Evolutionary conservation across 2,329 filamentous ascomycete species (phyloP), one percentile per base, ranked within the genome.

Genomic region (Catunica adiposa): DNA sequence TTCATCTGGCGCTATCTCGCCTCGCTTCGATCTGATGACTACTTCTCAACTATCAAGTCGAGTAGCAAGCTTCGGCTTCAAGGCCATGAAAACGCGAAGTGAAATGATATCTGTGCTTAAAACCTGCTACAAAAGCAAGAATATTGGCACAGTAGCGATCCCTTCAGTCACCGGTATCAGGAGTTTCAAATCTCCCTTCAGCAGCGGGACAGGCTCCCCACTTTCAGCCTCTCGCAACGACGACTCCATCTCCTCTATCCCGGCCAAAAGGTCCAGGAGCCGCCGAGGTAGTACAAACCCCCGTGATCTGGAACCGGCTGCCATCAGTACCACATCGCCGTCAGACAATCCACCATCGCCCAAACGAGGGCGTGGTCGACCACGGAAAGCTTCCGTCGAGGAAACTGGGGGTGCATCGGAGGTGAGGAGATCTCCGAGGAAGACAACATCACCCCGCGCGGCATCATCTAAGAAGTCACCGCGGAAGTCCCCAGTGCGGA

Each of bases 71-170:
- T 88, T 80, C 62, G 83, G 83, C 0, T 89, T 89, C 67, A 89
- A 89, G 63, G 71, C 81, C 1, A 70, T 89, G 29, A 86, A 82
- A 64, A 78, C 72, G 56, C 75, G 85, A 17, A 72, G 75, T 51
- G 78, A 79, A 7, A 87, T 86, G 82, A 80, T 89, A 59, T 71
- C 78, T 1, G 66, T 88, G 9, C 69, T 89, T 11, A 71, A 84
- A 53, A 77, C 80, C 62, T 89, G 86, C 65, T 89, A 84, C 83
- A 68, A 76, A 60, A 80, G 79, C 63, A 34, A 34, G 11, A 68
- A 73, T 20, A 62, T 51, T 14, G n/a, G 25, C 3, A n/a, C 54
- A n/a, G 17, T 17, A 8, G 5, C 17, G 3, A 26, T 11, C 1
- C 14, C 51, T 5, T 25, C 11, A 4, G 15, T 34, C 2, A 15